phyloP scores from a whole-genome alignment of 2,329 filamentous ascomycete genomes.

The Colletotrichum incanum region DNA sequence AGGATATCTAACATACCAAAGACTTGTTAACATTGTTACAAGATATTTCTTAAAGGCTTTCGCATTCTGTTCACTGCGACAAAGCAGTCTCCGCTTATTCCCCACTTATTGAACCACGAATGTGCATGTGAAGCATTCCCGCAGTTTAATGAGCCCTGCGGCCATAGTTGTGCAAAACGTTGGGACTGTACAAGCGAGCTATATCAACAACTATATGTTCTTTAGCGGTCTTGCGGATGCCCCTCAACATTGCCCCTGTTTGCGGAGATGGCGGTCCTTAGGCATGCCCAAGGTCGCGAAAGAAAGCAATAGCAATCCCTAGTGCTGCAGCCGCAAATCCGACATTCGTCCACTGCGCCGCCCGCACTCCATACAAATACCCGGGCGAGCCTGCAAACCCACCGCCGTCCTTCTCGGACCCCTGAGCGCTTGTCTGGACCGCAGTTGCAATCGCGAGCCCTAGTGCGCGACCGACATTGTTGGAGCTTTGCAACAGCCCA shows the following conservation, averaged over 20 bases:
- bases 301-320: neutral
- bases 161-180: neutral
- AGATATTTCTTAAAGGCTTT: no score
- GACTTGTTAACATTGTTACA: no score
- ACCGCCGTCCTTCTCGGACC: neutral
- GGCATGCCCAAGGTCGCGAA: neutral
- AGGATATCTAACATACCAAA: no score
- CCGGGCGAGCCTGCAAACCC: neutral
- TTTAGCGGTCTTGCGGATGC: neutral
- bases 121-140: no score
- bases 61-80: no score
- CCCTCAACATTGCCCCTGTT: neutral
- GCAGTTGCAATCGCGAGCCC: neutral
- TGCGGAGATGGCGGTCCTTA: neutral
- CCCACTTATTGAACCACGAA: no score
- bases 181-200: neutral
- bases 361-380: neutral
- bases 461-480: neutral
- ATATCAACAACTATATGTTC: neutral
- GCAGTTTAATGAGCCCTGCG: no score
- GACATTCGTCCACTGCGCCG: neutral
- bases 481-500: neutral
- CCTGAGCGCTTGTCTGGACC: neutral
- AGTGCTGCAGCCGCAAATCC: neutral
- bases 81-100: no score